Base-by-base conservation (phyloP, 805 yeast species). In the Metschnikowia corniflorae region DNA sequence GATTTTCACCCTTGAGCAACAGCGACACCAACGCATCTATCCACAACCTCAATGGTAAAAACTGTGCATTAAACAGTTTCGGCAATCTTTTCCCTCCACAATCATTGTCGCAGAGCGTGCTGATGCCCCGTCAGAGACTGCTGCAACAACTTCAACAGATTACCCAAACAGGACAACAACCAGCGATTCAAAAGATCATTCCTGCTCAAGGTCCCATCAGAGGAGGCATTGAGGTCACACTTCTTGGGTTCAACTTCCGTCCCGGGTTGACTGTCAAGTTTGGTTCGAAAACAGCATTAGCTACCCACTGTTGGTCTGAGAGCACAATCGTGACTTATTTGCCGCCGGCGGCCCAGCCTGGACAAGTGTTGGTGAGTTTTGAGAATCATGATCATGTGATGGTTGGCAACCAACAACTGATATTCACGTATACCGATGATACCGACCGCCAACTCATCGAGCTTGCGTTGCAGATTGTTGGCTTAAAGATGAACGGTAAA, bases 221-320 rank as follows among this genome's bases (percentile, higher is more conserved):
- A 45, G 99, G 99, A 47, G 99, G 98, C 13, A 82, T 89, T 28
- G 99, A 93, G 58, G 86, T 93, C 6, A 93, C 98, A 0, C 65
- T 93, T 33, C 67, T 93, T 29, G 98, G 98, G 2, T 73, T 80
- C 32, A 85, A 87, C 41, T 93, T 93, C 70, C 78, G 81, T 36
- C 84, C 83, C 13, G 96, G 95, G 0, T 65, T 91, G 40, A 68
- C 70, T 16, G 96, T 91, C 12, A 82, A 82, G 60, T 93, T 93
- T 63, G 98, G 98, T 22, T 78, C 82, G 9, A 80, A 79, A 54
- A 66, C 73, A 40, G 87, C 93, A 0, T 60, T 85, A 21, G 83
- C 93, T 3, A 87, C 97, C 0, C 96, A 88, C 54, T 89, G 95
- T 61, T 93, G 98, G 98, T 86, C 94, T 31, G 93, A 85, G 26